These are phyloP conservation scores for Malania oleifera DNA, from an alignment of 164 flowering plant species.

Conservation along the genomic window DNA sequence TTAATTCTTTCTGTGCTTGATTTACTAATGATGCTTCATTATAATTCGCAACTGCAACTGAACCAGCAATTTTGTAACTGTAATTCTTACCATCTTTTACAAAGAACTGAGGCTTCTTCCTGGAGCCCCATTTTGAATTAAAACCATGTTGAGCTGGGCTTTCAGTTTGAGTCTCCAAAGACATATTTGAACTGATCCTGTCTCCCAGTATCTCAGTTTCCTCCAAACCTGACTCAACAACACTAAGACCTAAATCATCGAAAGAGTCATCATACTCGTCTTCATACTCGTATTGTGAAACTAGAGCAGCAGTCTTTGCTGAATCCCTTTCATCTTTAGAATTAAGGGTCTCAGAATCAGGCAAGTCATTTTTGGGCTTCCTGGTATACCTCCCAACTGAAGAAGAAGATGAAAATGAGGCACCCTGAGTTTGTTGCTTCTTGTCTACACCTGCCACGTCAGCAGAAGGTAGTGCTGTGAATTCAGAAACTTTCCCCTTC, in stretches of 20 bases:
- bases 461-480: conserved; percentile 15
- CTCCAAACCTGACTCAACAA: conserved; percentile 62
- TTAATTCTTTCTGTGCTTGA: conserved; percentile 57
- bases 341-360: conserved; percentile 35
- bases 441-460: conserved; percentile 1
- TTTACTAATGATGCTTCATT: conserved; percentile 61
- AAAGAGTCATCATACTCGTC: conserved; percentile 98
- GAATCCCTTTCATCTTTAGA: conserved; percentile 34
- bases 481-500: conserved; percentile 64
- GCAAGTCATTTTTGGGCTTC: conserved; percentile 43
- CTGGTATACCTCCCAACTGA: conserved; percentile 70
- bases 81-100: conserved; percentile 98
- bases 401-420: conserved; percentile 45
- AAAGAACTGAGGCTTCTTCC: conserved; percentile 74
- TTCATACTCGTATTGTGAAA: conserved; percentile 79
- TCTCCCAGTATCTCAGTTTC: conserved; percentile 56
- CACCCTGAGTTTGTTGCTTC: conserved; percentile 16
- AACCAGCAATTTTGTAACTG: conserved; percentile 88
- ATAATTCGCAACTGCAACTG: conserved; percentile 63
- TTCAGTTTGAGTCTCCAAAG: conserved; percentile 28
- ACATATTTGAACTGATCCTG: conserved; percentile 22
- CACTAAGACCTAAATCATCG: conserved; percentile 84
- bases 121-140: conserved; percentile 58
- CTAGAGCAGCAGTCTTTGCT: conserved; percentile 42
- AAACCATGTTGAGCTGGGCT: conserved; percentile 22